phyloP scores from a whole-genome alignment of 2,329 filamentous ascomycete species.

The Botryotinia calthae region DNA sequence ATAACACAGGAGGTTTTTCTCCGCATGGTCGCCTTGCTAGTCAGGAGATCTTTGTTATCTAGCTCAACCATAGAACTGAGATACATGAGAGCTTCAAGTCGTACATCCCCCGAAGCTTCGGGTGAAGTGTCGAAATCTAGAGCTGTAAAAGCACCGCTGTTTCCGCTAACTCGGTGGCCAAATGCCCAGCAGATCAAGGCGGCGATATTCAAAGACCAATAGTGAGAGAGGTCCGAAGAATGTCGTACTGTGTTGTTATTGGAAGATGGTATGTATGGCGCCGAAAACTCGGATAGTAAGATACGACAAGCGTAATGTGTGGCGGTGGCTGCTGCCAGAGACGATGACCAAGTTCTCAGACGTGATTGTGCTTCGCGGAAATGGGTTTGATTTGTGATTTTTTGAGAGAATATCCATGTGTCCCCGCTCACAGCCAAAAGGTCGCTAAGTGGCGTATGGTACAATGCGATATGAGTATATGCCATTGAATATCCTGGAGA shows the following conservation, averaged over 20 bases:
- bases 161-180: conserved; percentile 39
- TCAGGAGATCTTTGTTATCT: conserved; percentile 43
- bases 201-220: conserved; percentile 57
- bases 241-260: not conserved
- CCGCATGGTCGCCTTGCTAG: conserved; percentile 40
- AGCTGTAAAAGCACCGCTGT: not conserved
- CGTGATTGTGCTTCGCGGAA: conserved; percentile 50
- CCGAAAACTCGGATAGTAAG: conserved; percentile 46
- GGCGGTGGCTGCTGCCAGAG: conserved; percentile 47
- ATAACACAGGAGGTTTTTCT: conserved; percentile 48
- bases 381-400: conserved; percentile 45
- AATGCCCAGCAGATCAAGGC: conserved; percentile 60
- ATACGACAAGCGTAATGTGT: conserved; percentile 52
- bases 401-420: conserved; percentile 57
- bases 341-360: conserved; percentile 48
- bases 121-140: not conserved
- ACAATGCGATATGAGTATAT: conserved; percentile 55
- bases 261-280: conserved; percentile 26
- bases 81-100: conserved; percentile 37
- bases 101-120: conserved; percentile 14
- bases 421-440: conserved; percentile 58
- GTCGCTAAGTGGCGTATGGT: conserved; percentile 57
- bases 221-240: conserved; percentile 44
- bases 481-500: conserved; percentile 48
- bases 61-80: conserved; percentile 43